Percentiles rank a stretch among this genome's conserved stretches.
These are phyloP conservation scores for Vitellaria paradoxa DNA, from an alignment of 179 eudicot genomes.

Conservation along the genomic window DNA sequence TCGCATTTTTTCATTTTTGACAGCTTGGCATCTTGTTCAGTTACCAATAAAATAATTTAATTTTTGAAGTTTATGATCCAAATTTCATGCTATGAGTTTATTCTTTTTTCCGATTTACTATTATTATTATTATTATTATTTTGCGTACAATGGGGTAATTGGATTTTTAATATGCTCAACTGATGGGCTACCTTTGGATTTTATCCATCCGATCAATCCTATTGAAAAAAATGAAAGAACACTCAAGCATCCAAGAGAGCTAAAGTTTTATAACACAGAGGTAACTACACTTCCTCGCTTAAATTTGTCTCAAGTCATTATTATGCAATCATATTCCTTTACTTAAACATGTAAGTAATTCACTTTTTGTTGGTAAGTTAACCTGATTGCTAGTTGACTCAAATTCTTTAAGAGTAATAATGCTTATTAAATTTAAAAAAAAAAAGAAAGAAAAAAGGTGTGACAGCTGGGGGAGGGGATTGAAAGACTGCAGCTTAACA, in stretches of 20 bases:
- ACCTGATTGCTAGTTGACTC: background rate
- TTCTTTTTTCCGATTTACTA: background rate
- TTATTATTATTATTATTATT: background rate
- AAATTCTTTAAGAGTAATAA: background rate
- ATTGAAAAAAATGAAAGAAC: conserved; percentile 94
- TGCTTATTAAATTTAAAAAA: background rate
- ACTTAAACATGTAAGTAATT: background rate
- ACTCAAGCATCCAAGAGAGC: conserved; percentile 52
- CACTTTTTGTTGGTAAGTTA: background rate
- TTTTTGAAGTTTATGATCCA: background rate
- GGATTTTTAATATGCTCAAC: conserved; percentile 90
- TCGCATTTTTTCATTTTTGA: background rate
- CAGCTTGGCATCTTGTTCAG: background rate
- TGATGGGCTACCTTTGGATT: conserved; percentile 86
- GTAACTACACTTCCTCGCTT: conserved; percentile 26
- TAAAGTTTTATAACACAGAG: conserved; percentile 87
- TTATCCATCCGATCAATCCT: conserved; percentile 78
- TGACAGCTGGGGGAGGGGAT: no score
- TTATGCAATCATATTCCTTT: background rate
- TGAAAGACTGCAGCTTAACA: no score
- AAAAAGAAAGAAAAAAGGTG: no score
- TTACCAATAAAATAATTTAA: background rate
- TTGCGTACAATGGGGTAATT: conserved; percentile 69
- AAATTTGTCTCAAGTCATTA: background rate
- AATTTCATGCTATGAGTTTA: background rate